Percentiles rank a stretch among this genome's conserved stretches.
Evolutionary conservation across 257 asterid genomes (phyloP).

Genomic region (Coffea canephora): DNA sequence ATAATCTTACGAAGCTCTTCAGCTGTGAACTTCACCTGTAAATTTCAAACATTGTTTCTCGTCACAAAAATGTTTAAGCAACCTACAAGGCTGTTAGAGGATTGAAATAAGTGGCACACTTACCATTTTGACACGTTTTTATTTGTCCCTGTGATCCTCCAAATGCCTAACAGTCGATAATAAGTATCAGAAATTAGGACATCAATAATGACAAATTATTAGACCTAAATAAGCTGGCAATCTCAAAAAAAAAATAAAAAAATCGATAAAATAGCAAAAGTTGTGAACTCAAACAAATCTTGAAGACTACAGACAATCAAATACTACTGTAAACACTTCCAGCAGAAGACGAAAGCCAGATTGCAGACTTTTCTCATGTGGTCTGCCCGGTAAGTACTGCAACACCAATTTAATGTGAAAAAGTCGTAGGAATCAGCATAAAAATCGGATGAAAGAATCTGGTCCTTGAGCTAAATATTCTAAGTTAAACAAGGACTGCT

Average conservation of each 20-base stretch:
- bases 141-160: background rate
- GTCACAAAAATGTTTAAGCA: background rate
- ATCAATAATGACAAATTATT: background rate
- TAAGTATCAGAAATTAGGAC: background rate
- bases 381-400: no score
- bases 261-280: no score
- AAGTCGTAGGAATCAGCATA: no score
- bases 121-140: background rate
- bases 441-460: no score
- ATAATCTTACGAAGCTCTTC: conserved; percentile 41
- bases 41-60: background rate
- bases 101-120: background rate
- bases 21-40: conserved; percentile 50
- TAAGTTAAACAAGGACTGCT: no score
- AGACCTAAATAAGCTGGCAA: no score
- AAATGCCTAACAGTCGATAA: background rate
- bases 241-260: no score
- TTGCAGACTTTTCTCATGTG: background rate
- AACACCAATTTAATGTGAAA: no score
- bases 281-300: no score
- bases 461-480: no score
- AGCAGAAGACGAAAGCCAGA: no score
- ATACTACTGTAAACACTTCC: background rate
- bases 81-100: background rate
- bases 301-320: background rate